Evolutionary conservation across 805 yeast genomes (phyloP).

Genomic region (Tanozyma kutaoensis): DNA sequence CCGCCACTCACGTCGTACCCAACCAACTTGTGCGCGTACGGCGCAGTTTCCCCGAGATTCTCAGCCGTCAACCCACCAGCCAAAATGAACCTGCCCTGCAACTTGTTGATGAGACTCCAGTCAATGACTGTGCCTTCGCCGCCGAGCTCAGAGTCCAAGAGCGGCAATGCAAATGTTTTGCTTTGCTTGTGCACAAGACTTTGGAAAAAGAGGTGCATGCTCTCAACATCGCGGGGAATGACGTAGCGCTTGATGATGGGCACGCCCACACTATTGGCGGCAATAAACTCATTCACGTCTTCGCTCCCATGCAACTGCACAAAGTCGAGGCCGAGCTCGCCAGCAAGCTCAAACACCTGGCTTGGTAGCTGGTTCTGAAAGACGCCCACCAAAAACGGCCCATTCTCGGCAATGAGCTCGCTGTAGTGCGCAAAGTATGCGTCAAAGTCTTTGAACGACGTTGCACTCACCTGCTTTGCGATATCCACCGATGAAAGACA

Average conservation of each 20-base stretch:
- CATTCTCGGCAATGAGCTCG: constrained; percentile 19
- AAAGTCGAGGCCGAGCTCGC: constrained; percentile 46
- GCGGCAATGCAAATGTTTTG: constrained; percentile 36
- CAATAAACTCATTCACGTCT: constrained; percentile 36
- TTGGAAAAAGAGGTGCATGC: constrained; percentile 13
- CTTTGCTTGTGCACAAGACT: constrained; percentile 1
- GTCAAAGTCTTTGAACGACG: constrained; percentile 4
- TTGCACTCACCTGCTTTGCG: constrained; percentile 4
- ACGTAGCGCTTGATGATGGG: constrained; percentile 70
- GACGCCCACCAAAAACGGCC: constrained; percentile 79
- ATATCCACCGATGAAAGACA: constrained; percentile 10
- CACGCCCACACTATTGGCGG: constrained; percentile 23
- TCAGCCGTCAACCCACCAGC: constrained; percentile 86
- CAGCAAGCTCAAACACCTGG: constrained; percentile 35
- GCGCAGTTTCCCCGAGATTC: constrained; percentile 46
- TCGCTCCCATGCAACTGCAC: constrained; percentile 79
- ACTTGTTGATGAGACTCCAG: constrained; percentile 35
- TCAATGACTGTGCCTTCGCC: constrained; percentile 80
- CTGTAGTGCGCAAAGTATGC: constrained; percentile 18
- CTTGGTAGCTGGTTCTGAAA: constrained; percentile 69
- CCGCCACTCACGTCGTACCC: constrained; percentile 97
- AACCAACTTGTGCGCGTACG: constrained; percentile 40
- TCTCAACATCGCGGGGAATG: constrained; percentile 36
- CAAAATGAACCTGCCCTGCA: constrained; percentile 35
- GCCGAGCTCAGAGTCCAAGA: constrained; percentile 81